Evolutionary conservation across 1,284 basidiomycete genomes (phyloP).

Genomic region (Malassezia globosa): DNA sequence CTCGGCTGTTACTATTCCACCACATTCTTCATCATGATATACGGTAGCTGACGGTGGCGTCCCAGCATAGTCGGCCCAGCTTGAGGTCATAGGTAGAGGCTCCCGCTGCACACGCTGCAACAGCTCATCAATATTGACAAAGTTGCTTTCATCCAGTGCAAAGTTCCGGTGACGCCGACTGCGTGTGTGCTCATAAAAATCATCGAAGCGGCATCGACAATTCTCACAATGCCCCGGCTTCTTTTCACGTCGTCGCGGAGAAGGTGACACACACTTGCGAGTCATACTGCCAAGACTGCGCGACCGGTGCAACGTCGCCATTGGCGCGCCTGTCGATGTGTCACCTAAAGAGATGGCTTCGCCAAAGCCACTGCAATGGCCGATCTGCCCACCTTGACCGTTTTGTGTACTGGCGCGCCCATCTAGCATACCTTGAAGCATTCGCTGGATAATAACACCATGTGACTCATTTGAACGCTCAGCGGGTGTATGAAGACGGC

Average conservation of each 20-base stretch:
- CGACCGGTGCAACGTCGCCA: constrained; percentile 6
- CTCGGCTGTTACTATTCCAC: no score
- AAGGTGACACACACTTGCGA: constrained; percentile 2
- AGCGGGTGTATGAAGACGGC: constrained; percentile 28
- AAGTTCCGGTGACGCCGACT: constrained; percentile 73
- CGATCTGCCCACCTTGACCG: no score
- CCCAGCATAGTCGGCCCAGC: constrained; percentile 5
- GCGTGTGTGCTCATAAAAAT: constrained; percentile 77
- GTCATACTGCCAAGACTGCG: constrained; percentile 22
- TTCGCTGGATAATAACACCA: constrained; percentile 29
- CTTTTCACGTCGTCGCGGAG: constrained; percentile 52
- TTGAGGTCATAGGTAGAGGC: neutral
- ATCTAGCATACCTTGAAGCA: constrained; percentile 24
- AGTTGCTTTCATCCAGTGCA: constrained; percentile 69
- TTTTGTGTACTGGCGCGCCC: constrained; percentile 9
- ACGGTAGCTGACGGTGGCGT: no score
- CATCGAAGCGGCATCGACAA: constrained; percentile 77
- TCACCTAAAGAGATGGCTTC: neutral
- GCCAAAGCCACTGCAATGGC: no score
- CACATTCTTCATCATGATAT: no score
- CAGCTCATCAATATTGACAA: constrained; percentile 67
- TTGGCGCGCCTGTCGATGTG: no score
- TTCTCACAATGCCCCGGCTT: constrained; percentile 98
- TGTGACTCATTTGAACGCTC: constrained; percentile 13
- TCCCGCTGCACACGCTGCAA: constrained; percentile 57